These are phyloP conservation scores for Macrolepiota dolichaula DNA, from an alignment of 768 basidiomycete genomes.

Conservation along the genomic window DNA sequence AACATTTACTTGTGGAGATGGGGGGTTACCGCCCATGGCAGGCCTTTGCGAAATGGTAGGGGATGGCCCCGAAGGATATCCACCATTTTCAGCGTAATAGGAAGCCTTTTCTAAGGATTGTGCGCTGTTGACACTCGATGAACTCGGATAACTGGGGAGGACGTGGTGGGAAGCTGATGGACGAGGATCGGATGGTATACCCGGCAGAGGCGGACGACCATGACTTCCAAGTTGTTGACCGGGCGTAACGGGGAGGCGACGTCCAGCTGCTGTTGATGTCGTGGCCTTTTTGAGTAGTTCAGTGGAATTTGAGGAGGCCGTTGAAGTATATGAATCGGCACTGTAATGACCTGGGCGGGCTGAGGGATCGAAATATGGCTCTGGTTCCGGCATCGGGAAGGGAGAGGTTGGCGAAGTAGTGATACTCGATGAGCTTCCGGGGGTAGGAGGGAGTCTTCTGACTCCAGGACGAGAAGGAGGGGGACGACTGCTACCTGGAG, in stretches of 20 bases:
- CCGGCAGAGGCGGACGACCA: constrained; percentile 13
- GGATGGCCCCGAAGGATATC: background rate
- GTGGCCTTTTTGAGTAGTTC: constrained; percentile 27
- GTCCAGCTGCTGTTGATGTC: constrained; percentile 20
- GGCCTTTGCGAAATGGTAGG: constrained; percentile 3
- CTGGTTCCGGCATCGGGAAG: constrained; percentile 41
- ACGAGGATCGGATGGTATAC: constrained; percentile 18
- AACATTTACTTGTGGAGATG: constrained; percentile 13
- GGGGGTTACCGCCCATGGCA: constrained; percentile 11
- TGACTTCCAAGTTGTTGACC: constrained; percentile 5
- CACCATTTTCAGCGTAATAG: constrained; percentile 1
- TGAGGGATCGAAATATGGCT: constrained; percentile 30
- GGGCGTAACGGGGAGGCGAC: constrained; percentile 25
- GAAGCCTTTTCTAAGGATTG: constrained; percentile 7
- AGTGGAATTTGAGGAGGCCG: constrained; percentile 15
- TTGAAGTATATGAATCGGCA: constrained; percentile 14
- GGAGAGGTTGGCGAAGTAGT: constrained; percentile 21
- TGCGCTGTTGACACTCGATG: background rate
- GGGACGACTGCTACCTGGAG: background rate
- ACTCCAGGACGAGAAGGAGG: background rate
- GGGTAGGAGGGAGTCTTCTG: constrained; percentile 43
- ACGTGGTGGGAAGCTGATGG: constrained; percentile 10
- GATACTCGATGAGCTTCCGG: constrained; percentile 27
- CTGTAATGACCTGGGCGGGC: constrained; percentile 16
- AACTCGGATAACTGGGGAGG: constrained; percentile 3